These are phyloP conservation scores for Neonectria faginata DNA, from an alignment of 2,329 filamentous ascomycete genomes.

Conservation along the genomic window DNA sequence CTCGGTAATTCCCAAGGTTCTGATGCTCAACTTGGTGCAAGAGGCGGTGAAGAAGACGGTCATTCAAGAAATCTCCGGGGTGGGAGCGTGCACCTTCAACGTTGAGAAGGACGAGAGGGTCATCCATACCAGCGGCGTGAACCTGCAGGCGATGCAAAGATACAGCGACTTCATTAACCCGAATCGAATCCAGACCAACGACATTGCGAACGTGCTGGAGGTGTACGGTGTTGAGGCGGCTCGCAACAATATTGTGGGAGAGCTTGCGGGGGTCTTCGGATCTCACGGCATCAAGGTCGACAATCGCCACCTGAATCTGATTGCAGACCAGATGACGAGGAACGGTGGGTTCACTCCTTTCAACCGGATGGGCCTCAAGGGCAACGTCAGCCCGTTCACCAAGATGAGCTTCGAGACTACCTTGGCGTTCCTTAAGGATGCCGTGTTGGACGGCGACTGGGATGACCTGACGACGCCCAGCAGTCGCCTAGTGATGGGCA, in stretches of 20 bases:
- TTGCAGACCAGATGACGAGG: constrained; percentile 98
- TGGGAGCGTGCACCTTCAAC: constrained; percentile 77
- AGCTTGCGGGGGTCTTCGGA: constrained; percentile 86
- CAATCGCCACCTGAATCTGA: constrained; percentile 91
- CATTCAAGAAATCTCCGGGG: constrained; percentile 85
- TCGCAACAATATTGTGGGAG: constrained; percentile 85
- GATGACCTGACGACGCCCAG: constrained; percentile 89
- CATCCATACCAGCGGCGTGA: constrained; percentile 86
- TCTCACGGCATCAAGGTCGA: constrained; percentile 95
- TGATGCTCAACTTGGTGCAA: constrained; percentile 93
- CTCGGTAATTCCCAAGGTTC: constrained; percentile 83
- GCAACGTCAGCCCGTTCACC: constrained; percentile 90
- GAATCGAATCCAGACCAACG: constrained; percentile 89
- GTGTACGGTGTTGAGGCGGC: constrained; percentile 95
- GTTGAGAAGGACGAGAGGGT: constrained; percentile 68
- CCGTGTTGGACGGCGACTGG: constrained; percentile 88
- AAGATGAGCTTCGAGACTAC: constrained; percentile 99
- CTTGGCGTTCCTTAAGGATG: constrained; percentile 91
- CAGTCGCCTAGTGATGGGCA: constrained; percentile 88
- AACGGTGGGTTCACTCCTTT: constrained; percentile 91
- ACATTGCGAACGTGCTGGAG: constrained; percentile 84
- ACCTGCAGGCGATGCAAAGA: constrained; percentile 89
- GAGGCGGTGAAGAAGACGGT: constrained; percentile 81
- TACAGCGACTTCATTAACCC: constrained; percentile 89
- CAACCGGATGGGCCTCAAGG: constrained; percentile 87